Conservation (phyloP, 176 grass and related monocot species). For the Carex myosuroides region DNA sequence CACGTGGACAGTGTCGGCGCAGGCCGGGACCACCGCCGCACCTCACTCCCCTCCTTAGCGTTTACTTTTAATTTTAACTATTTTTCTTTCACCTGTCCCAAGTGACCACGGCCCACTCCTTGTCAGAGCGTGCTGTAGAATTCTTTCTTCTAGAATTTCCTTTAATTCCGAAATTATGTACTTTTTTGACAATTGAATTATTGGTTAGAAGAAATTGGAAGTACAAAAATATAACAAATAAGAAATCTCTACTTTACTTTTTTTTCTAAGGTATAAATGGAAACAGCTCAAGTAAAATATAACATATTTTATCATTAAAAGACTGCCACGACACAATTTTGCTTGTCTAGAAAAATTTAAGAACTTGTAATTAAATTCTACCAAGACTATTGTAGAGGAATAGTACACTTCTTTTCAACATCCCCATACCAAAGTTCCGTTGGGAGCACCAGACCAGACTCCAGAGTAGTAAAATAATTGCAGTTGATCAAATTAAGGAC, state of each 20-base stretch:
- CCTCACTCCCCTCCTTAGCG: constrained; percentile 17
- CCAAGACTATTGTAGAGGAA: background rate
- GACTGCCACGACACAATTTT: background rate
- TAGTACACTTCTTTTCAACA: background rate
- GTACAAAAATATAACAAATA: background rate
- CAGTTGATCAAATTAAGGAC: constrained; percentile 11
- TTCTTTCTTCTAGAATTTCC: background rate
- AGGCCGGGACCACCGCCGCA: constrained; percentile 26
- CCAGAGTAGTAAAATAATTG: constrained; percentile 15
- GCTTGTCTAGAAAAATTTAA: background rate
- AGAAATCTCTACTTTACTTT: too few species aligned
- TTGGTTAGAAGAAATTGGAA: background rate
- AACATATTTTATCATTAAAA: background rate
- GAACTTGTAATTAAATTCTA: background rate
- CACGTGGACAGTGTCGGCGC: constrained; percentile 60
- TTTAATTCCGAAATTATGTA: background rate
- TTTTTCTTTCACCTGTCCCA: constrained; percentile 25
- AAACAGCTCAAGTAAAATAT: too few species aligned
- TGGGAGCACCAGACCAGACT: background rate
- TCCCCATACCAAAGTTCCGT: constrained; percentile 5
- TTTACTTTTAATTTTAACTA: constrained; percentile 43
- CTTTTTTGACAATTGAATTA: background rate
- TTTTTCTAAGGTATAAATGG: background rate
- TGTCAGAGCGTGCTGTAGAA: background rate
- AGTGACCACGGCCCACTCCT: constrained; percentile 3